Base-by-base conservation (phyloP, 164 flowering plant species). In the Houttuynia cordata region DNA sequence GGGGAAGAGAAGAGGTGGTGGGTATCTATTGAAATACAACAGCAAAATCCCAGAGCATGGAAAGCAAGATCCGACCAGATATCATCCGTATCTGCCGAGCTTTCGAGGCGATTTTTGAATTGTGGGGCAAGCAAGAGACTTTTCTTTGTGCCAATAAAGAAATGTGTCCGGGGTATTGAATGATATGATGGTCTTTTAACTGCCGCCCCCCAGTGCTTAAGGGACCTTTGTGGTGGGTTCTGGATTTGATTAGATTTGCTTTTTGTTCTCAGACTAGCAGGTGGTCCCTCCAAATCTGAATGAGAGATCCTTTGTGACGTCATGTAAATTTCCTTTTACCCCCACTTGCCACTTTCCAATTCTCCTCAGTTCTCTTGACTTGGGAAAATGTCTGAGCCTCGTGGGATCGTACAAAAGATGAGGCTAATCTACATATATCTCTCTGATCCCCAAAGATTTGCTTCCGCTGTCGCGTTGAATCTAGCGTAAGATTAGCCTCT, bases 1-100 rank as follows among this genome's bases (percentile, higher is more conserved):
- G 60, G 41, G 51, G 54, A 51, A 49, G 65, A 51, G 51, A 42
- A 25, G 66, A 61, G 53, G 73, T 18, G 67, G 59, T 63, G 73
- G 77, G 76, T 69, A 53, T 72, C 69, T 61, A 66, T 60, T 62
- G 73, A 75, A 76, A 69, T 41, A 69, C 68, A 47, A 77, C 78
- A 76, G 68, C 76, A 71, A 75, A 70, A 79, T 75, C 77, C 57
- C 70, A 70, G 72, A 74, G 20, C 77, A 63, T 64, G 68, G 69
- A 78, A 78, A 77, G 81, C 82, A 78, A 79, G 79, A 81, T 79
- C 82, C 74, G 85, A 80, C 83, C 75, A 68, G 78, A 78, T 83
- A 69, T 76, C 78, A 64, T 61, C 66, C 61, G 69, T 72, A 76
- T 76, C 76, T 72, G 58, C 58, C 41, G 62, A 71, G 63, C 75